Evolutionary conservation across 2,329 filamentous ascomycete genomes (phyloP), one percentile per base, ranked within the genome.

Genomic region (Beauveria scarabaeidicola): DNA sequence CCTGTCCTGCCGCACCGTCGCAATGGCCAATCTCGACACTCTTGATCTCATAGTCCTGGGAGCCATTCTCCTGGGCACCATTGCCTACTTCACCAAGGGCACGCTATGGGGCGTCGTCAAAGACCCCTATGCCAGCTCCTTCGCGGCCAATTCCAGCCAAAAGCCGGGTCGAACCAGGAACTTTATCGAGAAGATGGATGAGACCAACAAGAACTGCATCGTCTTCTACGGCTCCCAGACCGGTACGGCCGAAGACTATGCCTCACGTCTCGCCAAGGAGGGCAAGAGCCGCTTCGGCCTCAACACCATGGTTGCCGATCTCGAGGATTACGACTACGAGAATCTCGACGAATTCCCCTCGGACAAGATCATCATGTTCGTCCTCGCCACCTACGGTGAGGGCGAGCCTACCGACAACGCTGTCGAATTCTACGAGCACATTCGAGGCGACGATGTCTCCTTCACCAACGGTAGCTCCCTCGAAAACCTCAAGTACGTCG

Each of bases 201-300:
- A 97, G 78, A 87, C 85, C 11, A 88, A 87, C 74, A 99, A 97
- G 80, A 97, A 99, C 78, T 97, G 93, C 74, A 88, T 99, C 65
- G 88, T 99, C 69, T 97, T 99, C 80, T 99, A 97, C 73, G 94
- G 94, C 66, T 99, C 94, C 36, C 94, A 99, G 78, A 99, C 94
- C 21, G 94, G 94, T 69, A 99, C 94, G 44, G 94, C 94, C 53
- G 95, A 99, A 77, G 94, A 99, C 74, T 99, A 99, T 71, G 95
- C 94, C 65, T 96, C 93, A 13, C 85, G 95, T 67, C 79, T 99
- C 67, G 91, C 94, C 65, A 99, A 99, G 81, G 94, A 99, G 76
- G 94, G 94, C 69, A 93, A 93, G 74, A 96, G 93, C 69, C 85
- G 94, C 63, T 99, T 96, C 72, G 94, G 94, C 41, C 82, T 99